Conservation (phyloP, 768 basidiomycete genomes). For the Amanita inopinata region DNA sequence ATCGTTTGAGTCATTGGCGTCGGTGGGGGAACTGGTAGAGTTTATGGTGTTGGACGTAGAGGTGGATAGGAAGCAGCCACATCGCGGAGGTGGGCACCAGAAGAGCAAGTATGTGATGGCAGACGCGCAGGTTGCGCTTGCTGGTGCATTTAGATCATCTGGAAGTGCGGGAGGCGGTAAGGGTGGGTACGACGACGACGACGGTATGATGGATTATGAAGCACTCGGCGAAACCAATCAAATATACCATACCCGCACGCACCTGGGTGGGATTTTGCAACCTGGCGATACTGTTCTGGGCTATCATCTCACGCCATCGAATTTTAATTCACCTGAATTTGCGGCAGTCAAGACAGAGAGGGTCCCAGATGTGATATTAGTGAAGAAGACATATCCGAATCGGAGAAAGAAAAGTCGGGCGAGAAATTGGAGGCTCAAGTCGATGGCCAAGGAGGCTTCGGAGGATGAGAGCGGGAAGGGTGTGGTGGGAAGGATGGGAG, state of each 20-base stretch:
- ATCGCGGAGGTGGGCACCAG: slow-evolving; percentile 16
- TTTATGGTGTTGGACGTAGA: slow-evolving; percentile 95
- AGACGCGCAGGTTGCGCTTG: slow-evolving; percentile 79
- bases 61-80: slow-evolving; percentile 38
- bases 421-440: slow-evolving; percentile 80
- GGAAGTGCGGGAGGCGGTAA: slow-evolving; percentile 11
- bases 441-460: slow-evolving; percentile 87
- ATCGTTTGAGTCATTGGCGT: slow-evolving; percentile 79
- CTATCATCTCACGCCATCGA: slow-evolving; percentile 79
- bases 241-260: slow-evolving; percentile 94
- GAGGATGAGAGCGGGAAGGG: slow-evolving; percentile 78
- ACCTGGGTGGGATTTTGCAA: slow-evolving; percentile 84
- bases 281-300: slow-evolving; percentile 93
- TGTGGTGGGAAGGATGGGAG: slow-evolving; percentile 85
- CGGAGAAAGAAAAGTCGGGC: slow-evolving; percentile 83
- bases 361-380: slow-evolving; percentile 86
- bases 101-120: slow-evolving; percentile 74
- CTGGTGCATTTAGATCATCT: slow-evolving; percentile 65
- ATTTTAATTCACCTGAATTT: slow-evolving; percentile 90
- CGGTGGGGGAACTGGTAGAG: slow-evolving; percentile 79
- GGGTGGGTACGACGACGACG: too few relatives aligned
- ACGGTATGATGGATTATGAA: slow-evolving; percentile 57
- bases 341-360: slow-evolving; percentile 53
- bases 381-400: slow-evolving; percentile 94
- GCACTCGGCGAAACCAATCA: slow-evolving; percentile 50